Percentiles rank a stretch among this genome's conserved stretches.
These are phyloP conservation scores for Cytospora paraplurivora DNA, from an alignment of 2,329 filamentous ascomycete genomes.

Conservation along the genomic window DNA sequence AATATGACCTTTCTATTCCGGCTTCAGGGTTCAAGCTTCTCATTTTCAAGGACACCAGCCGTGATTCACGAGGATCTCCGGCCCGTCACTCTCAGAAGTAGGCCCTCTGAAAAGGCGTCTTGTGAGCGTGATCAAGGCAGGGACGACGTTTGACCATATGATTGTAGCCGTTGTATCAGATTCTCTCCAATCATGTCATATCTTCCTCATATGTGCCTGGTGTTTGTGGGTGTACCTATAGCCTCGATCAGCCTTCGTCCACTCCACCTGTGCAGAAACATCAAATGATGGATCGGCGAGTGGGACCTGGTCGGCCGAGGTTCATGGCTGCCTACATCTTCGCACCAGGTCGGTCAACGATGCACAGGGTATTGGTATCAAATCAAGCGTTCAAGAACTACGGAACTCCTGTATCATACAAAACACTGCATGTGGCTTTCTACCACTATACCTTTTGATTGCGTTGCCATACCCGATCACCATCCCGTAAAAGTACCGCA, in stretches of 20 bases:
- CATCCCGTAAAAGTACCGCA: slow-evolving; percentile 23
- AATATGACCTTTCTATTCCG: neutral
- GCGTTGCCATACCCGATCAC: slow-evolving; percentile 22
- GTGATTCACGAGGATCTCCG: slow-evolving; percentile 3
- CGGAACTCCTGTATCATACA: slow-evolving; percentile 26
- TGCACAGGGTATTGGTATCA: neutral
- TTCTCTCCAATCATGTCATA: neutral
- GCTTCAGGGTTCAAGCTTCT: neutral
- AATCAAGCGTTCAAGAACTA: slow-evolving; percentile 19
- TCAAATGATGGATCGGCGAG: neutral
- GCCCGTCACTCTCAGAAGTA: slow-evolving; percentile 9
- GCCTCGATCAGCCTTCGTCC: neutral
- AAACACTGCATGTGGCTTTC: slow-evolving; percentile 20
- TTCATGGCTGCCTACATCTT: neutral
- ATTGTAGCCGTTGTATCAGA: neutral
- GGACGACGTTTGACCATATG: neutral
- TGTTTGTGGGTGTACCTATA: neutral
- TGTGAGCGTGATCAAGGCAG: neutral
- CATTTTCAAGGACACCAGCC: neutral
- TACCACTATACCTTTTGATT: slow-evolving; percentile 18
- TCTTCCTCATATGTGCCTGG: neutral
- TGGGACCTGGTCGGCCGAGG: neutral
- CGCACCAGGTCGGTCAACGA: neutral
- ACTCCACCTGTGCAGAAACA: neutral
- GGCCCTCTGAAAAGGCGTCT: neutral